These are phyloP conservation scores for Cicer judaicum DNA, from an alignment of 306 rosid species.

Conservation along the genomic window DNA sequence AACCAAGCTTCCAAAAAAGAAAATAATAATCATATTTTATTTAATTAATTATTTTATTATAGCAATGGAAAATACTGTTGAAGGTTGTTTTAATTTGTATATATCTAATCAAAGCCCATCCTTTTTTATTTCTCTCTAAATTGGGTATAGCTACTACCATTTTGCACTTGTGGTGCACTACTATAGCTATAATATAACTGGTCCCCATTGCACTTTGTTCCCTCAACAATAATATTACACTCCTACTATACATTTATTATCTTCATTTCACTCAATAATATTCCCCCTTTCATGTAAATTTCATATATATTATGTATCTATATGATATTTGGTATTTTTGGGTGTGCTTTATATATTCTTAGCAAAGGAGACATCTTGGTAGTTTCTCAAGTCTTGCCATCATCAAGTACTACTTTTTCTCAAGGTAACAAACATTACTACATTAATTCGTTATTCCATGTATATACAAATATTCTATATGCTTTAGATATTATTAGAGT, in stretches of 20 bases:
- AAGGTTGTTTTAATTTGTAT: constrained; percentile 48
- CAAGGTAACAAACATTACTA: constrained; percentile 52
- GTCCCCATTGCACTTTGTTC: constrained; percentile 63
- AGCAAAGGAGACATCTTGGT: constrained; percentile 58
- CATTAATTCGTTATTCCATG: background rate
- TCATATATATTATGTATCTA: constrained; percentile 9
- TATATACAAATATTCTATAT: background rate
- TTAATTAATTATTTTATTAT: background rate
- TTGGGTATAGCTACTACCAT: constrained; percentile 51
- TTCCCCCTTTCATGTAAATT: constrained; percentile 42
- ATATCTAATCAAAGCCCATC: constrained; percentile 37
- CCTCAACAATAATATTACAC: constrained; percentile 44
- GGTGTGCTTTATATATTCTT: constrained; percentile 40
- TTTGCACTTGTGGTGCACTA: constrained; percentile 74
- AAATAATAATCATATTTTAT: background rate
- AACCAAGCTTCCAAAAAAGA: constrained; percentile 32
- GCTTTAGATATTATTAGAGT: background rate
- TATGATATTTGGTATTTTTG: constrained; percentile 50
- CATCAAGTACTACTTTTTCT: constrained; percentile 47
- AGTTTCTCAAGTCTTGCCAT: constrained; percentile 48
- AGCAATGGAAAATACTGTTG: constrained; percentile 69
- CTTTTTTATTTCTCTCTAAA: constrained; percentile 48
- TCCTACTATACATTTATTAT: constrained; percentile 13
- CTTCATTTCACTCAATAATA: constrained; percentile 15
- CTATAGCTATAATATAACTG: constrained; percentile 50